Evolutionary conservation across 1,284 basidiomycete species (phyloP).

Genomic region (Anthracocystis panici-leucophaei): DNA sequence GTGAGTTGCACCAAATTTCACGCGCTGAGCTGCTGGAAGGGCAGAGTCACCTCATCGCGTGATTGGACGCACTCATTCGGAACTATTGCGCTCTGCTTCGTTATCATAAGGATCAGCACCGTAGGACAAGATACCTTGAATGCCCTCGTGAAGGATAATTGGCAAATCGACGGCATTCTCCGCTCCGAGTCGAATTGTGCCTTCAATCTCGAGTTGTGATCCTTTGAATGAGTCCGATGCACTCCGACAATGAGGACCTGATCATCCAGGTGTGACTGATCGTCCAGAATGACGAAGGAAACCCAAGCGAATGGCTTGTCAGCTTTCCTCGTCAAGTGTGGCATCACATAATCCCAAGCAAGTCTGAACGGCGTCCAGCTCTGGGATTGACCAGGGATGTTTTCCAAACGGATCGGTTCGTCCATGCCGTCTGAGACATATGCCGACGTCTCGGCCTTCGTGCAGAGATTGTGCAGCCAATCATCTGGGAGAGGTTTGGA

Average conservation of each 20-base stretch:
- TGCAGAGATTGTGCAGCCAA: no score
- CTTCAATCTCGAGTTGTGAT: neutral
- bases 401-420: no score
- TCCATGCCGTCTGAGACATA: no score
- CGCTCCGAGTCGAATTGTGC: neutral
- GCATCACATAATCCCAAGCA: conserved; percentile 9
- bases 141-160: neutral
- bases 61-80: no score
- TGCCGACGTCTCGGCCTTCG: no score
- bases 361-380: conserved; percentile 18
- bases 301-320: conserved; percentile 4
- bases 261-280: conserved; percentile 8
- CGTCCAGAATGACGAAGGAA: conserved; percentile 11
- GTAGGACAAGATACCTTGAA: neutral
- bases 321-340: neutral
- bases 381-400: no score
- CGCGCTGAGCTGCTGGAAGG: no score
- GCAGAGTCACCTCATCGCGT: no score
- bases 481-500: no score
- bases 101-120: neutral
- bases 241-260: conserved; percentile 9
- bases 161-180: neutral
- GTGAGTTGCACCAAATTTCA: no score
- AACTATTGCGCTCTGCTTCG: neutral
- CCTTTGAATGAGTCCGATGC: conserved; percentile 1